Evolutionary conservation across 371 early-diverging fungal genomes (phyloP), one percentile per base, ranked within the genome.

Genomic region (Circinella minor): DNA sequence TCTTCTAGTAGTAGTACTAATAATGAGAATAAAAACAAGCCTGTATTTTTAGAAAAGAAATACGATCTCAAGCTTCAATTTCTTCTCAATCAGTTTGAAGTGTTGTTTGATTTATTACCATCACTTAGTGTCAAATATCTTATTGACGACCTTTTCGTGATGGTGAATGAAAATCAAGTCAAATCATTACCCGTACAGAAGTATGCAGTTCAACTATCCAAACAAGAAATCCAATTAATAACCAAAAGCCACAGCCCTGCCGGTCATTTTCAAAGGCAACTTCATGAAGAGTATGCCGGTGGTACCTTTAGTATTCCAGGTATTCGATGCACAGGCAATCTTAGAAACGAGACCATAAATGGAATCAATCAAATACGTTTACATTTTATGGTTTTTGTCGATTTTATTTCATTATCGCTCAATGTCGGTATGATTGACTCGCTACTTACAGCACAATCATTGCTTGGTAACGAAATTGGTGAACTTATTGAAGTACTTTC

Each of bases 381-480:
- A 1, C 80, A 84, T 17, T 85, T 91, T 3, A 81, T 73, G 7
- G 81, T 92, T 10, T 85, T 86, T 11, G 79, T 95, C 34, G 93
- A 89, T 67, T 77, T 90, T 71, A 83, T 94, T 9, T 86, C 90
- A 27, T 75, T 91, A 69, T 80, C 83, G 3, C 72, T 94, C 63
- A 86, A 90, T 70, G 93, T 85, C n/a, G 83, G 88, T 64, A 82
- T 94, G 74, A 82, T 94, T 67, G 93, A 94, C 63, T 91, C 93
- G 43, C 75, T 95, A 27, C 66, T 93, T 17, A 94, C 93, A 0
- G 88, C 93, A 4, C 94, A 94, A 60, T 91, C 92, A 3, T 75
- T 93, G 0, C 76, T 95, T 34, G 92, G 92, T 3, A 88, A 86
- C 55, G 95, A 95, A 76, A 72, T 93, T 54, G 93, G 89, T 67